Base-by-base conservation (phyloP, 2,329 filamentous ascomycete species). In the Exophiala calicioides region DNA sequence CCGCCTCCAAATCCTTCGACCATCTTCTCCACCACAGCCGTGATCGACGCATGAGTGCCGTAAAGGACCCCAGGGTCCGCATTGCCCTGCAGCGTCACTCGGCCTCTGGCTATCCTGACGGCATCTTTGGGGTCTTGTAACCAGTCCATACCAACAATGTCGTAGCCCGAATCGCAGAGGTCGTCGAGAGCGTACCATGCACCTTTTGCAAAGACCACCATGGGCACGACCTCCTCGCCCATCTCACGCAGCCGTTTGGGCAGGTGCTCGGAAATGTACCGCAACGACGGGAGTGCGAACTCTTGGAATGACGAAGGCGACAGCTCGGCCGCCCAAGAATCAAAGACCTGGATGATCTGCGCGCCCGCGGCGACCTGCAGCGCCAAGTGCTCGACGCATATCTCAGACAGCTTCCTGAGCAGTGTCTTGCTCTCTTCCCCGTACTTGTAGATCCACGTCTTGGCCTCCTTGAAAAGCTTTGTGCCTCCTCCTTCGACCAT, bases 401-500 rank as follows among this genome's bases (percentile, higher is more conserved):
- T 79, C 64, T 95, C 88, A 12, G 93, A 80, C 62, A 98, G 95
- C 77, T 95, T 96, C 65, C 88, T 82, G 55, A 98, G 72, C 56
- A 98, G 71, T 52, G 77, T 81, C 73, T 93, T 90, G 52, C 85
- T 84, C 65, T 86, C 88, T 54, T 86, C 77, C 0, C 86, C 79
- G 62, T 96, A 89, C 68, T 82, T 89, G 77, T 91, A 98, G 51
- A 97, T 84, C 93, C 93, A 98, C 19, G 87, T 95, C 79, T 98
- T 98, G 62, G 82, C 86, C 70, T 95, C 85, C 50, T 88, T 83
- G 72, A 97, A 97, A 64, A 97, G 76, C 75, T 97, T 97, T 59
- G 86, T 94, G 32, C 93, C 93, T 36, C 93, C 93, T 12, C 93
- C 93, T 70, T 98, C 93, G 13, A 97, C 89, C 93, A 98, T 98